A percentile compares a stretch with the other conserved stretches of the same genome.
Evolutionary conservation across 345 rosid species (phyloP).

Genomic region (Euphorbia lathyris): DNA sequence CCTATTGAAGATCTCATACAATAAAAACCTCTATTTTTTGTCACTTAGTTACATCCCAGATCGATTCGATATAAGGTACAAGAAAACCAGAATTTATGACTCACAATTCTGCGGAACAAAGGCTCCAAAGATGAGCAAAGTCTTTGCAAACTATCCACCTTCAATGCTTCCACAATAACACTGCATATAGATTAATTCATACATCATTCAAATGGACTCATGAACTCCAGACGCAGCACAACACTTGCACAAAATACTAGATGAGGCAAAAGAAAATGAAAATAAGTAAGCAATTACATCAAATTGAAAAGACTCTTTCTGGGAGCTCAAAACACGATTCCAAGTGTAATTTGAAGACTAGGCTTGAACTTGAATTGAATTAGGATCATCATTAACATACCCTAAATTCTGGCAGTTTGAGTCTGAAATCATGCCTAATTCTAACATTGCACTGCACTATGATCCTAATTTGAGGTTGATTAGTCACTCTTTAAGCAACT

Average conservation of each 20-base stretch:
- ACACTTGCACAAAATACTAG: conserved; percentile 1
- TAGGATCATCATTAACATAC: not conserved
- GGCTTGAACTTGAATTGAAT: not conserved
- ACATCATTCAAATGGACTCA: conserved; percentile 21
- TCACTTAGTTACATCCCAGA: not conserved
- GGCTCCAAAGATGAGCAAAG: conserved; percentile 96
- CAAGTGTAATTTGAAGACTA: not conserved
- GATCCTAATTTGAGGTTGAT: not conserved
- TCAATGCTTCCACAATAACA: conserved; percentile 91
- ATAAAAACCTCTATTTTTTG: not conserved
- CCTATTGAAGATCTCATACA: not conserved
- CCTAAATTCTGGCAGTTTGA: not conserved
- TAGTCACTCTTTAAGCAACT: not conserved
- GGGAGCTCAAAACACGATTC: not conserved
- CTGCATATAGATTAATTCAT: conserved; percentile 42
- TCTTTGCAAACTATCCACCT: conserved; percentile 86
- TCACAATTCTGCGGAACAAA: conserved; percentile 83
- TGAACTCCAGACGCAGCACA: not conserved
- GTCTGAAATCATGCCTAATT: not conserved
- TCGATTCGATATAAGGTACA: not conserved
- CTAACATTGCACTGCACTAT: not conserved
- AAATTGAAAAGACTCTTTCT: no score
- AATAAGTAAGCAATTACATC: not conserved
- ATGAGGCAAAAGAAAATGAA: not conserved
- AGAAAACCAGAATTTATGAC: conserved; percentile 22